Evolutionary conservation across 495 filamentous ascomycete species (phyloP).

Genomic region (Hypomontagnella submonticulosa): DNA sequence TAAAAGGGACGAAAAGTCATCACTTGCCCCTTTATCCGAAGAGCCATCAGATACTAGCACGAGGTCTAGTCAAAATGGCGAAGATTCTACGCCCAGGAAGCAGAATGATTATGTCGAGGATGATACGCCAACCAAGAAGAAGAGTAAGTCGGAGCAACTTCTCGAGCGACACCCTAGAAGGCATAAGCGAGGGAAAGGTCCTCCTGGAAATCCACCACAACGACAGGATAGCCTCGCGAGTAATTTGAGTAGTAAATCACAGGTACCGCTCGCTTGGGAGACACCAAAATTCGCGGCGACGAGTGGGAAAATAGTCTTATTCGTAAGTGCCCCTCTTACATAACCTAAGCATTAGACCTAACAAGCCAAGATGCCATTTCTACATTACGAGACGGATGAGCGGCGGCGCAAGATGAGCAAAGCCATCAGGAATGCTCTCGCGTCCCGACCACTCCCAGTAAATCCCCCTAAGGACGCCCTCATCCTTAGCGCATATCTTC

Average conservation of each 20-base stretch:
- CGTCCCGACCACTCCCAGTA: conserved; percentile 30
- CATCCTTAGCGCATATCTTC: conserved; percentile 71
- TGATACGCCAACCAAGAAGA: conserved; percentile 52
- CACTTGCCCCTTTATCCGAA: conserved; percentile 39
- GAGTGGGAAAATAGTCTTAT: conserved; percentile 66
- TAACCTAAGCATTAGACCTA: not conserved
- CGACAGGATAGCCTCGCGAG: conserved; percentile 36
- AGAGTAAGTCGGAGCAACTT: conserved; percentile 47
- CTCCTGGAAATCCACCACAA: conserved; percentile 43
- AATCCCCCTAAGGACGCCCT: conserved; percentile 65
- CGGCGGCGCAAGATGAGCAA: conserved; percentile 68
- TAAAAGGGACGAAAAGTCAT: conserved; percentile 51
- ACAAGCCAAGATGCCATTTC: conserved; percentile 67
- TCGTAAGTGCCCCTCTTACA: conserved; percentile 46
- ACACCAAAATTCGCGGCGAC: conserved; percentile 37
- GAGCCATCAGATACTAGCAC: conserved; percentile 41
- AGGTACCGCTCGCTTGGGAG: conserved; percentile 42
- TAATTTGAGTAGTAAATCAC: conserved; percentile 22
- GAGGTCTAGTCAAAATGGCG: conserved; percentile 31
- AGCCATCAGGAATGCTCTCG: conserved; percentile 62
- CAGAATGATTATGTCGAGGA: conserved; percentile 42
- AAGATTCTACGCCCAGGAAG: conserved; percentile 27
- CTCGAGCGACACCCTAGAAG: conserved; percentile 49
- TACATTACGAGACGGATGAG: conserved; percentile 72
- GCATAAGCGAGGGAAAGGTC: conserved; percentile 42